These are phyloP conservation scores for Pythium dissimile DNA, from an alignment of 352 stramenopile genomes.

Conservation along the genomic window DNA sequence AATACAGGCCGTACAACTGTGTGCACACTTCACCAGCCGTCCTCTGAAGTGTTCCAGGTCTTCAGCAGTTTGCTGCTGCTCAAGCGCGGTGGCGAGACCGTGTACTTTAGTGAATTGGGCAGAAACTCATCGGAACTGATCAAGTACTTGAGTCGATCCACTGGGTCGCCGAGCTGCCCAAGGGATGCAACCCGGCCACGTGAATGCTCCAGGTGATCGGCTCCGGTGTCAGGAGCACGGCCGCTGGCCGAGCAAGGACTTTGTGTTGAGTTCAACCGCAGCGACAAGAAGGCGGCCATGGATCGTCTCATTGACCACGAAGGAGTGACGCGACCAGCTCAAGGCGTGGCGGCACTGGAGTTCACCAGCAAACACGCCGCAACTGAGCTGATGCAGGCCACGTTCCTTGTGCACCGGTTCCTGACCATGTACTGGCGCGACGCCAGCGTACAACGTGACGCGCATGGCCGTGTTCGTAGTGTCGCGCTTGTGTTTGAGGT, in stretches of 20 bases:
- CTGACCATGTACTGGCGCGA: conserved; percentile 59
- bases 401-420: conserved; percentile 21
- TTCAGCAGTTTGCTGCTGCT: conserved; percentile 22
- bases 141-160: conserved; percentile 43
- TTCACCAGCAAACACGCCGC: conserved; percentile 21
- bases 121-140: conserved; percentile 22
- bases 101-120: conserved; percentile 20
- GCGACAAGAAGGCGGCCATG: conserved; percentile 3
- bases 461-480: conserved; percentile 44
- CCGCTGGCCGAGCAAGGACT: conserved; percentile 15
- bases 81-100: conserved; percentile 19
- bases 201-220: conserved; percentile 41
- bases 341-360: background rate
- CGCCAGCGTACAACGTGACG: conserved; percentile 62
- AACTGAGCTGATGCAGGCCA: conserved; percentile 6
- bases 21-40: conserved; percentile 30
- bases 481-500: conserved; percentile 59
- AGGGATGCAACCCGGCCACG: conserved; percentile 37
- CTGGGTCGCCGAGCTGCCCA: conserved; percentile 27
- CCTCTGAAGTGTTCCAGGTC: conserved; percentile 17
- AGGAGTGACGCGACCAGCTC: conserved; percentile 5
- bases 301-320: conserved; percentile 4
- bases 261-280: conserved; percentile 15
- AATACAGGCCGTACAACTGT: conserved; percentile 27
- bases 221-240: conserved; percentile 32